Percentiles rank a stretch among this genome's conserved stretches.
Evolutionary conservation across 257 asterid genomes (phyloP).

Genomic region (Linderniella brevidens): DNA sequence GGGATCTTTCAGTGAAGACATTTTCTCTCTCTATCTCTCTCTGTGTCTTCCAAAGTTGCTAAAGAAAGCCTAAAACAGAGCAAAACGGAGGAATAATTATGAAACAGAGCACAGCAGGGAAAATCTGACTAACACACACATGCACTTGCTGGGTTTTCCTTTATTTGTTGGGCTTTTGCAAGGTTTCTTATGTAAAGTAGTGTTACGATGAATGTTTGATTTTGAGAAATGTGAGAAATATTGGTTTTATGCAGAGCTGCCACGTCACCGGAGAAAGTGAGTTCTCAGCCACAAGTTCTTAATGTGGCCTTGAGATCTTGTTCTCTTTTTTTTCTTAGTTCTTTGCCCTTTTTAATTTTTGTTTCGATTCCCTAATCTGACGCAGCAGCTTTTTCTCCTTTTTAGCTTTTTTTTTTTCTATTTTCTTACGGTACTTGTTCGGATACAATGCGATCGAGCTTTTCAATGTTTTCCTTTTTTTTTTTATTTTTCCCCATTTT

Average conservation of each 20-base stretch:
- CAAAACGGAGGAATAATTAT: not conserved
- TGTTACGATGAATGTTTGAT: slow-evolving; percentile 7
- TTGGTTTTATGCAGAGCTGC: slow-evolving; percentile 12
- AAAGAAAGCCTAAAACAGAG: not conserved
- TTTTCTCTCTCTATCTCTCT: slow-evolving; percentile 14
- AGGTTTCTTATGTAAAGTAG: not conserved
- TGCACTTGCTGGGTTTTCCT: slow-evolving; percentile 4
- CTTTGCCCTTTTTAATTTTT: slow-evolving; percentile 19
- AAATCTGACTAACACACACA: slow-evolving; percentile 50
- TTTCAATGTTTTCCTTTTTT: not conserved
- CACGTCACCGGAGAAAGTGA: slow-evolving; percentile 38
- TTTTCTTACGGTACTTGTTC: too few relatives aligned
- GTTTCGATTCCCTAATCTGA: slow-evolving; percentile 9
- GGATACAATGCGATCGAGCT: too few relatives aligned
- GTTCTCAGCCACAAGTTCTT: slow-evolving; percentile 50
- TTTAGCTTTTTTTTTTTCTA: not conserved
- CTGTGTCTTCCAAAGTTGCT: slow-evolving; percentile 2
- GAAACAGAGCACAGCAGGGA: slow-evolving; percentile 13
- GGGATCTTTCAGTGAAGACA: slow-evolving; percentile 72
- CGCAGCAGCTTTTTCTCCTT: slow-evolving; percentile 19
- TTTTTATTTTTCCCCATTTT: too few relatives aligned
- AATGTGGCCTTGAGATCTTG: slow-evolving; percentile 49
- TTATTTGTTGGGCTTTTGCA: too few relatives aligned
- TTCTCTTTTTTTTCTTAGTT: slow-evolving; percentile 19
- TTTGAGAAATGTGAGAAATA: slow-evolving; percentile 12